A percentile compares a stretch with the other conserved stretches of the same genome.
Evolutionary conservation across 2,329 filamentous ascomycete genomes (phyloP).

Genomic region (Aureobasidium leucospermi): DNA sequence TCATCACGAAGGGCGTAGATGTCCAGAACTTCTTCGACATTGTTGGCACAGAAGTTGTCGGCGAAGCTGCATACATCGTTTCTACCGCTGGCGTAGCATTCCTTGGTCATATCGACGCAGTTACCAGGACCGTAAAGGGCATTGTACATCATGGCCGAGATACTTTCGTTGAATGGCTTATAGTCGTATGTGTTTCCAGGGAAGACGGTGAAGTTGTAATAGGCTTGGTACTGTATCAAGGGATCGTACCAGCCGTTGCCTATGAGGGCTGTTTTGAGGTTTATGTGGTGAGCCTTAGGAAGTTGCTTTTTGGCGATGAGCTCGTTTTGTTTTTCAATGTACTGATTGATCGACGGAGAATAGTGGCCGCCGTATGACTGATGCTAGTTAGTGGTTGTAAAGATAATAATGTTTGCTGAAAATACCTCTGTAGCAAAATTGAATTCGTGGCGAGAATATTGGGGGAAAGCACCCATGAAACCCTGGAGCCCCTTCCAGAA

Average conservation of each 20-base stretch:
- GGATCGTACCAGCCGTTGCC: constrained; percentile 55
- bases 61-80: constrained; percentile 47
- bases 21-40: constrained; percentile 49
- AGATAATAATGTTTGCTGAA: not conserved
- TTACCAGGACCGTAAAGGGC: constrained; percentile 54
- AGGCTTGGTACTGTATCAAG: constrained; percentile 48
- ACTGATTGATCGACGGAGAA: constrained; percentile 24
- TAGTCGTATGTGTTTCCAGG: constrained; percentile 53
- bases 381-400: not conserved
- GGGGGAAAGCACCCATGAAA: constrained; percentile 54
- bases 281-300: constrained; percentile 26
- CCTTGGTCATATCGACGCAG: constrained; percentile 50
- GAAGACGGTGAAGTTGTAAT: constrained; percentile 51
- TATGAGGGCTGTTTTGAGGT: constrained; percentile 30
- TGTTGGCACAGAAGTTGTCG: constrained; percentile 47
- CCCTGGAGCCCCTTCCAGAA: constrained; percentile 57
- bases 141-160: constrained; percentile 49
- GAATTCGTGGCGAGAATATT: constrained; percentile 26
- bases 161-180: constrained; percentile 43
- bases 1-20: constrained; percentile 47
- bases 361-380: constrained; percentile 25
- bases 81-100: constrained; percentile 47
- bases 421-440: constrained; percentile 24
- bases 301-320: constrained; percentile 18
- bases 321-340: constrained; percentile 16